Evolutionary conservation across 352 stramenopile genomes (phyloP).

Genomic region (Achlya hypogyna): DNA sequence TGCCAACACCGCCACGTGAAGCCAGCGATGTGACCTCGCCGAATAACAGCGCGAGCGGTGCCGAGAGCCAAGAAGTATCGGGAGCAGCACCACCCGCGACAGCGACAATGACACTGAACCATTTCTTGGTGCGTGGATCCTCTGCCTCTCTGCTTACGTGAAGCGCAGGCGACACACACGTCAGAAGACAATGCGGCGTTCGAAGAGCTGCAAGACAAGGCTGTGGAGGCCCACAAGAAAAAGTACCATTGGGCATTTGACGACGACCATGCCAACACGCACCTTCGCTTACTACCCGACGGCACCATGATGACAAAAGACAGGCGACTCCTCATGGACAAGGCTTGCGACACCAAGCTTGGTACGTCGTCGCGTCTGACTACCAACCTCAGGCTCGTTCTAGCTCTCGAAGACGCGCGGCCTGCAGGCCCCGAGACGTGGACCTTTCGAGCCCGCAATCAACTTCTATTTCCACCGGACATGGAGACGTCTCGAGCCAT

Average conservation of each 20-base stretch:
- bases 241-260: constrained; percentile 78
- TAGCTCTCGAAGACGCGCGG: constrained; percentile 48
- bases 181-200: constrained; percentile 81
- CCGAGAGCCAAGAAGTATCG: neutral
- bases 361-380: neutral
- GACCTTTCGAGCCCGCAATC: constrained; percentile 63
- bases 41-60: neutral
- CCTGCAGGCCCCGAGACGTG: constrained; percentile 61
- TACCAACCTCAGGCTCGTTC: neutral
- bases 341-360: constrained; percentile 45
- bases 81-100: neutral
- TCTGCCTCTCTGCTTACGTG: neutral
- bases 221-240: constrained; percentile 49
- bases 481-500: constrained; percentile 45
- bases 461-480: constrained; percentile 68
- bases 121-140: constrained; percentile 42
- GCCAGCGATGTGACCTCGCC: neutral
- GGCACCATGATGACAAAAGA: constrained; percentile 67
- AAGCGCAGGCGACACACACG: constrained; percentile 55
- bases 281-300: constrained; percentile 57
- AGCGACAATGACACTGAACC: constrained; percentile 48
- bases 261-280: constrained; percentile 39
- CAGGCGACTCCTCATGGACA: constrained; percentile 46
- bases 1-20: constrained; percentile 31
- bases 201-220: constrained; percentile 60